Conservation (phyloP, 345 rosid genomes). For the Ceriops zippeliana region DNA sequence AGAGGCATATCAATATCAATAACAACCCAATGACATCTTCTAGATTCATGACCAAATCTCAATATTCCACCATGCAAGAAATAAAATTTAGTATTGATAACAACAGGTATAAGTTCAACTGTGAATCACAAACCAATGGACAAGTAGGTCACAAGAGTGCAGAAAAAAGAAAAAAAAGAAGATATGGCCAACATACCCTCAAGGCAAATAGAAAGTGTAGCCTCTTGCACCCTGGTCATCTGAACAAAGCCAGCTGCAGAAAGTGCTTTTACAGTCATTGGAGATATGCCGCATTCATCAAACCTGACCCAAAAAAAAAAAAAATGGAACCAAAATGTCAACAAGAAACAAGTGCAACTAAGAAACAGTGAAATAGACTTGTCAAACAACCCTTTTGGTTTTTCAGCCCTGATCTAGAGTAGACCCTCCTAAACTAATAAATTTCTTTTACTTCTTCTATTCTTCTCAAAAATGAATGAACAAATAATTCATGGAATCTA, state of each 20-base stretch:
- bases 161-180: not conserved
- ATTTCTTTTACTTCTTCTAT: not conserved
- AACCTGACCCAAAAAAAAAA: slow-evolving; percentile 41
- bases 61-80: too few relatives aligned
- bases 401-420: not conserved
- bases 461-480: not conserved
- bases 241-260: slow-evolving; percentile 69
- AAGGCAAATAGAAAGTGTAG: slow-evolving; percentile 63
- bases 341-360: not conserved
- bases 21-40: too few relatives aligned
- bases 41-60: too few relatives aligned
- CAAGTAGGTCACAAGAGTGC: not conserved
- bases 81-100: too few relatives aligned
- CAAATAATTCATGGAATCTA: not conserved
- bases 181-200: slow-evolving; percentile 49
- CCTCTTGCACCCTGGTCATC: slow-evolving; percentile 89
- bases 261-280: slow-evolving; percentile 76
- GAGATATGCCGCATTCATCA: slow-evolving; percentile 75
- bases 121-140: too few relatives aligned
- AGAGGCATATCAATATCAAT: too few relatives aligned
- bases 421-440: not conserved
- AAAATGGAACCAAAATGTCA: slow-evolving; percentile 9
- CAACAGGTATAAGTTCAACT: too few relatives aligned
- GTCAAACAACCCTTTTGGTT: not conserved
- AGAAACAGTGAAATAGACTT: not conserved